Base-by-base conservation (phyloP, 202 grass and related monocot genomes). In the Digitaria exilis region DNA sequence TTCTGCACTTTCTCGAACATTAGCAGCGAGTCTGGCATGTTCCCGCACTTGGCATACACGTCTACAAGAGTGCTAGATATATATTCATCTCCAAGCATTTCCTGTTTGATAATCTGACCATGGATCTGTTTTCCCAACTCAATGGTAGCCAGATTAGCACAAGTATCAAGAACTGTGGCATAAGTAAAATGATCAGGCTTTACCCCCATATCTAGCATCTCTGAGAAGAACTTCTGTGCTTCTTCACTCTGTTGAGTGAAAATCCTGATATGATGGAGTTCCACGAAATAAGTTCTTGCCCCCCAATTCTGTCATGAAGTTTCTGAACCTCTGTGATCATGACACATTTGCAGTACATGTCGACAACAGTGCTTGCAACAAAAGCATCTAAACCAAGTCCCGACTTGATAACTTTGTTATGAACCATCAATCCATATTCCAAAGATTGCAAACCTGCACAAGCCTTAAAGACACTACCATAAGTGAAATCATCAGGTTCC, bases 211-310 rank as follows among this genome's bases (percentile, higher is more conserved):
- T 93, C 84, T 73, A 94, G 43, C 95, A 97, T 95, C 83, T 87
- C 55, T 25, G 84, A 91, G 67, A 97, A 95, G 73, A 88, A 88
- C n/a, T 80, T 93, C 68, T 97, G 92, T 29, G 92, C 90, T 64
- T 93, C 88, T 70, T 95, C 86, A 82, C 92, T 97, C 83, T 95
- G 86, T 86, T 91, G 66, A 89, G 63, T 65, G 95, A 94, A 89
- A 97, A 97, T 43, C 95, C 95, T n/a, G 95, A 94, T 81, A 97
- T 93, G 41, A 97, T 89, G n/a, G 95, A 87, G 79, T 97, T 97
- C 88, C 92, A 91, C 5, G 90, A 94, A 76, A 95, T 87, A 79
- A 88, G 86, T 42, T 86, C 75, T 77, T 91, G 82, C 51, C 77
- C 77, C 39, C 88, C 86, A 6, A 94, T 91, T 88, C 82, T 94